phyloP scores from a whole-genome alignment of 257 asterid species.

The Penstemon davidsonii region DNA sequence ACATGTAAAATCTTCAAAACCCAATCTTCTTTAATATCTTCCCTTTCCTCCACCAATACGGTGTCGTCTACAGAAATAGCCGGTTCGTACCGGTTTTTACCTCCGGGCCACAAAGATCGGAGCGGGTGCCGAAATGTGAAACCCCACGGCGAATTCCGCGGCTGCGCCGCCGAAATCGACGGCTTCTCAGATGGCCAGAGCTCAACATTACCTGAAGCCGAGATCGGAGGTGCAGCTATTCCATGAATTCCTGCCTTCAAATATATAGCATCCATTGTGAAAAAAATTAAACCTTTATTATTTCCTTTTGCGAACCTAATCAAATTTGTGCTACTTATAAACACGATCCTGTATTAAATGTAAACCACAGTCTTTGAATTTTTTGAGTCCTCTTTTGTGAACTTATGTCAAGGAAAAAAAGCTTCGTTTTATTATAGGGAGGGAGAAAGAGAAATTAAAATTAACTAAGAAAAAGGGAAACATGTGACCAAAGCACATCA shows the following conservation, averaged over 20 bases:
- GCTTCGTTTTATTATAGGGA: neutral
- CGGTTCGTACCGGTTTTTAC: constrained; percentile 48
- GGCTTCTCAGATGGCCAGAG: constrained; percentile 32
- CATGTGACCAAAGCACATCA: constrained; percentile 31
- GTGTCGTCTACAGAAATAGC: constrained; percentile 65
- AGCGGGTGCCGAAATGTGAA: constrained; percentile 70
- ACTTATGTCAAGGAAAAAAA: neutral
- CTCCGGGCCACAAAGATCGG: constrained; percentile 72
- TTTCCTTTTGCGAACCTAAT: neutral
- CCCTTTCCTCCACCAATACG: constrained; percentile 55
- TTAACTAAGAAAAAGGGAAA: neutral
- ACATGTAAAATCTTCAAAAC: constrained; percentile 75
- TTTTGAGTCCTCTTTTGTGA: neutral
- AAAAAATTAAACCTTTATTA: neutral
- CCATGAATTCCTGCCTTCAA: constrained; percentile 72
- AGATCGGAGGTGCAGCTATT: constrained; percentile 51
- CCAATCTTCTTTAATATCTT: constrained; percentile 51
- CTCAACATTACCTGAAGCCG: constrained; percentile 47
- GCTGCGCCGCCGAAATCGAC: constrained; percentile 28
- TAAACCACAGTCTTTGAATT: constrained; percentile 40
- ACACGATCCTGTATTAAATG: constrained; percentile 12
- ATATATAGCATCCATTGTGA: constrained; percentile 69
- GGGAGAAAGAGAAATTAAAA: neutral
- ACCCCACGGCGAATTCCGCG: constrained; percentile 67
- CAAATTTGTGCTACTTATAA: neutral